phyloP scores from a whole-genome alignment of 179 eudicot genomes.

The Spergularia azorica region DNA sequence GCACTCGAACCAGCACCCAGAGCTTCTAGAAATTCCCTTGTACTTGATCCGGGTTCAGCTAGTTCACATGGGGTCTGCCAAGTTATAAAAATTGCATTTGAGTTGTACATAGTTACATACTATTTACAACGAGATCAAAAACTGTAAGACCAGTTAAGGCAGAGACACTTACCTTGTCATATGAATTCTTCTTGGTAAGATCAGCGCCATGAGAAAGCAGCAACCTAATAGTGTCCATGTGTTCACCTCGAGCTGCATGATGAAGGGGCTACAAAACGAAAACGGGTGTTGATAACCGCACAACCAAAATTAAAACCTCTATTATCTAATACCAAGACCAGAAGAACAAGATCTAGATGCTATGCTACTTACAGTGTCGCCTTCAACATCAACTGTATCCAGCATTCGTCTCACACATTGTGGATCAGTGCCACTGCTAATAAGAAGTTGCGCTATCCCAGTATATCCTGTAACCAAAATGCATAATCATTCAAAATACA shows the following conservation, averaged over 20 bases:
- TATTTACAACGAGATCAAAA: background rate
- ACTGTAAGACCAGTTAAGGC: background rate
- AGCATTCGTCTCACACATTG: slow-evolving; percentile 71
- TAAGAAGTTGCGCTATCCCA: slow-evolving; percentile 65
- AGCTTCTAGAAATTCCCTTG: slow-evolving; percentile 60
- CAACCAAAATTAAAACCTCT: too few species aligned
- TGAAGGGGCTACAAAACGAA: slow-evolving; percentile 72
- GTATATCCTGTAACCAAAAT: slow-evolving; percentile 52
- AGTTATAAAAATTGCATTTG: background rate
- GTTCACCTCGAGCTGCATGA: slow-evolving; percentile 98
- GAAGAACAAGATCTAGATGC: slow-evolving; percentile 3
- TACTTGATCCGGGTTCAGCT: slow-evolving; percentile 68
- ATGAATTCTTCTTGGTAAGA: slow-evolving; percentile 55
- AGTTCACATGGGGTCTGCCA: slow-evolving; percentile 77
- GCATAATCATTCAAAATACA: background rate
- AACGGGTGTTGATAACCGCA: background rate
- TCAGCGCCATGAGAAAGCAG: slow-evolving; percentile 72
- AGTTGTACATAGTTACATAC: background rate
- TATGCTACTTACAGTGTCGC: slow-evolving; percentile 74
- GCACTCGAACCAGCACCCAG: slow-evolving; percentile 8
- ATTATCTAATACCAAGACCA: too few species aligned
- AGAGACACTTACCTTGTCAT: slow-evolving; percentile 57
- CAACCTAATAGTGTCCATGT: slow-evolving; percentile 55
- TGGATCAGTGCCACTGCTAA: slow-evolving; percentile 45
- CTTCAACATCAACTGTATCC: slow-evolving; percentile 81